Evolutionary conservation across 805 yeast species (phyloP), one percentile per base, ranked within the genome.

Genomic region (Yamadazyma ubonensis): DNA sequence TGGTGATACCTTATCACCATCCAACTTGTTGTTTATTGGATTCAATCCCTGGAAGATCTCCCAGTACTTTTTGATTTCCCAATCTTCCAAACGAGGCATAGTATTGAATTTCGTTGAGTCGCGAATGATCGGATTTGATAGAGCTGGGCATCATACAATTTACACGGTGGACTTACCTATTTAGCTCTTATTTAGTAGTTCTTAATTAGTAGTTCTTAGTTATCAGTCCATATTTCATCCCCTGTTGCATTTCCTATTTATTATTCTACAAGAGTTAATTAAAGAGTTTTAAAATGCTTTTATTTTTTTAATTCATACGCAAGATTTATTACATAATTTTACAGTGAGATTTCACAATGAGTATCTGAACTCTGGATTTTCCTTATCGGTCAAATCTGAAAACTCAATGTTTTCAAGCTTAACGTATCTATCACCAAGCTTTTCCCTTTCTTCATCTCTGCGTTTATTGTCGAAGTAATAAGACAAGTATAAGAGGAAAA

Each of bases 1-100:
- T 2, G 88, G 81, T 21, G 85, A 76, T 15, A 90, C 95, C 58
- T 84, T 82, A 42, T 85, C 93, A 35, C 96, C 96, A 16, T 83
- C 74, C 23, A 93, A 74, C 57, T 84, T 81, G 57, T 87, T 89
- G 39, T 79, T 76, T 25, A 66, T 79, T 0, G 99, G 99, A 48
- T 79, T 78, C 53, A 93, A 76, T 10, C 96, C 96, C 48, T 83
- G 80, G 71, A 93, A 93, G 33, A 93, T 90, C 63, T 93, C 96
- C 99, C 99, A 93, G 72, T 89, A 93, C 67, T 91, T 91, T 56
- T 89, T 85, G 53, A 90, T 89, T 65, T 93, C 99, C 85, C 96
- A 89, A 52, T 89, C 93, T 61, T 88, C 96, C 45, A 89, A 66
- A 46, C 85, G 80, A 18, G 91, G 89, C 73, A 68, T 67, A 25